Base-by-base conservation (phyloP, 495 filamentous ascomycete genomes). In the Hypomontagnella monticulosa region DNA sequence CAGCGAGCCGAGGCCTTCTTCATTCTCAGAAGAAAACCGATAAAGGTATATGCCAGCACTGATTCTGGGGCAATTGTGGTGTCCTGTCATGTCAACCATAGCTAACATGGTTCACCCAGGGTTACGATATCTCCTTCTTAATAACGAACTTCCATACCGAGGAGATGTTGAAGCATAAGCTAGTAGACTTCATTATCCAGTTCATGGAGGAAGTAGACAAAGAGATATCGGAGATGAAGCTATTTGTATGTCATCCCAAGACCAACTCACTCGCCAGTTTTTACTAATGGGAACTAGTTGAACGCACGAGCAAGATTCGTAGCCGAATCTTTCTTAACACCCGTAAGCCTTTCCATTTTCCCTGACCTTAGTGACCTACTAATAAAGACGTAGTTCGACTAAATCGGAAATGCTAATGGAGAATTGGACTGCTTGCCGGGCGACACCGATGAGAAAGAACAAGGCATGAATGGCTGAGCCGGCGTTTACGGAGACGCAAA, bases 171-270 rank as follows among this genome's bases (percentile, higher is more conserved):
- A 98, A 97, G 81, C 93, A 99, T 73, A 97, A 99, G 80, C 81
- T 99, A 62, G 96, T 99, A 8, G 95, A 99, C 72, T 99, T 99
- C 71, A 95, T 98, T 61, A 96, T 99, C 61, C 89, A 97, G 66
- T 98, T 97, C 74, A 97, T 98, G 93, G 94, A 98, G 79, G 96
- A 99, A 72, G 95, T 98, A 27, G 95, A 98, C 73, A 98, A 98
- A 81, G 96, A 99, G 77, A 98, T 98, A 51, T 98, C 94, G 1
- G 96, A 98, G 78, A 97, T 98, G 95, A 99, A 99, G 86, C 87
- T 99, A 63, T 99, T 98, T 78, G 94, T 98, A 87, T 49, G 92
- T 83, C 57, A 37, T 65, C 34, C n/a, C 2, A 6, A 19, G 40
- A n/a, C 32, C 16, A n/a, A 2, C 10, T 20, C 51, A 33, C 7